Evolutionary conservation across 352 stramenopile genomes (phyloP), one percentile per base, ranked within the genome.

Genomic region (Pythium dissimile): DNA sequence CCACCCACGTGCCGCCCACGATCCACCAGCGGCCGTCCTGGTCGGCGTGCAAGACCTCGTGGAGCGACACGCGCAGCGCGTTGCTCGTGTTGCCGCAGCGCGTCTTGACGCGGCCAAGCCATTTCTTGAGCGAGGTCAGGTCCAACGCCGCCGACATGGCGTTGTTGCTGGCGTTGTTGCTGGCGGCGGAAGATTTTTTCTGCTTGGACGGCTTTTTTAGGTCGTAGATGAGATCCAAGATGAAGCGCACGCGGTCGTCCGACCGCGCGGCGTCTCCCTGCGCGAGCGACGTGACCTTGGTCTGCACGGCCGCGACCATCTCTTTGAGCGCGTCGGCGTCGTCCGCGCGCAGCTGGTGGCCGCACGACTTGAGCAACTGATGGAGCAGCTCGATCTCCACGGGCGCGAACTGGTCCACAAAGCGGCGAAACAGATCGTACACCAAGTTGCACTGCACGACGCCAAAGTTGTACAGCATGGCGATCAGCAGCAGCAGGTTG

Each of bases 21-120:
- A 97, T 80, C 96, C 96, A 99, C 95, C 96, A 99, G 48, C 96
- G 89, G 56, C 96, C 96, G 52, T 93, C 77, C 61, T 96, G 75
- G 21, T 94, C 88, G 7, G 84, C 82, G n/a, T 87, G 72, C 13
- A 89, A 59, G 23, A 89, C 72, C 41, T 88, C 80, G 20, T 88
- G 77, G 26, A 96, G 61, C 42, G 77, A 86, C 23, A 96, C 57
- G 59, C 85, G 71, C 54, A 94, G 46, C 34, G 80, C 59, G 66
- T 88, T 89, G 61, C 86, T 91, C 28, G 79, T 53, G 42, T 89
- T 90, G 37, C 76, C 75, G 26, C 82, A 84, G n/a, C 84, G 80
- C n/a, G 73, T 88, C 66, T 98, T 98, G 41, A 99, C 89, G 38
- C 86, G 86, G n/a, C 94, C 90, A n/a, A 99, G 69, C 69, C 92